Percentiles rank a stretch among this genome's conserved stretches.
Evolutionary conservation across 2,329 filamentous ascomycete species (phyloP).

Genomic region (Pseudogymnoascus sp.): DNA sequence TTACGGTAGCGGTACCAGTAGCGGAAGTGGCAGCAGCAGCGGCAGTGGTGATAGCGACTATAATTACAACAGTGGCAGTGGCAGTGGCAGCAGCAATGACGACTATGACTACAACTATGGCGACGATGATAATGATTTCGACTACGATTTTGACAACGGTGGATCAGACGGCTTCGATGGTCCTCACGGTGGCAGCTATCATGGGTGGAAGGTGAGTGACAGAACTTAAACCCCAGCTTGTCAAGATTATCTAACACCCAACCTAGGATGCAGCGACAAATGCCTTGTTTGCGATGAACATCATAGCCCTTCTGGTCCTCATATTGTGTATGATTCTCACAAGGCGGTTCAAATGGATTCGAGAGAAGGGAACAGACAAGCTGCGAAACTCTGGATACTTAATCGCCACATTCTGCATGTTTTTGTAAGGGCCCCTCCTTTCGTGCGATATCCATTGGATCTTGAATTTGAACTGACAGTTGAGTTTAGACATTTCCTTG

Average conservation of each 20-base stretch:
- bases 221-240: neutral
- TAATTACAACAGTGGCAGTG: neutral
- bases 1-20: neutral
- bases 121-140: neutral
- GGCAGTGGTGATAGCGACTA: neutral
- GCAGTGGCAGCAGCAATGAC: neutral
- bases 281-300: neutral
- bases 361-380: constrained; percentile 4
- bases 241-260: neutral
- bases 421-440: neutral
- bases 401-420: neutral
- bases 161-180: neutral
- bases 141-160: neutral
- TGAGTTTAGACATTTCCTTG: neutral
- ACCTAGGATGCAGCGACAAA: neutral
- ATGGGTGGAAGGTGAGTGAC: neutral
- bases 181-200: too few relatives aligned
- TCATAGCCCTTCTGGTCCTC: neutral
- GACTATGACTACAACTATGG: neutral
- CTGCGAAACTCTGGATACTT: constrained; percentile 1
- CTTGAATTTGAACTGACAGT: neutral
- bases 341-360: constrained; percentile 2
- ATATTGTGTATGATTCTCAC: neutral
- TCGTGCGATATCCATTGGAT: neutral
- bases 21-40: neutral